Percentiles rank a stretch among this genome's conserved stretches.
Evolutionary conservation across 2,329 filamentous ascomycete genomes (phyloP).

Genomic region (Didymella sp.): DNA sequence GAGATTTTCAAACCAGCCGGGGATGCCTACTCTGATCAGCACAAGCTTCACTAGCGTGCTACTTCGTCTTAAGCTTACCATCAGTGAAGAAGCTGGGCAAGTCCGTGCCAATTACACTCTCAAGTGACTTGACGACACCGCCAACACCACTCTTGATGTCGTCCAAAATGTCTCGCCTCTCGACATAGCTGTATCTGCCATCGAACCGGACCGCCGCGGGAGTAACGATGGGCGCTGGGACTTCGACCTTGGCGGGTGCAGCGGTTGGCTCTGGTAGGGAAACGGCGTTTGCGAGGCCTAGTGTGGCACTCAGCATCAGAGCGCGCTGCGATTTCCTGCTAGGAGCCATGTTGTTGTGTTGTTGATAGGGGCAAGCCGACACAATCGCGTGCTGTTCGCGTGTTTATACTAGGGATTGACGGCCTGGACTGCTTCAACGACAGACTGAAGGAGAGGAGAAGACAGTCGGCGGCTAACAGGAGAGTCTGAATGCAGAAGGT

Average conservation of each 20-base stretch:
- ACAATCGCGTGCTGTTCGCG: conserved; percentile 1
- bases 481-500: background rate
- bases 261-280: conserved; percentile 44
- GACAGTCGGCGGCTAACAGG: background rate
- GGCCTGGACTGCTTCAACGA: background rate
- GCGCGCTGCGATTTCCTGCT: conserved; percentile 25
- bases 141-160: conserved; percentile 45
- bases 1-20: conserved; percentile 69
- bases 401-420: background rate
- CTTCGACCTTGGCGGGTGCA: conserved; percentile 39
- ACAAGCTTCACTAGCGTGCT: conserved; percentile 28
- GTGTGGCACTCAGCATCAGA: conserved; percentile 32
- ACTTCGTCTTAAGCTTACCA: conserved; percentile 29
- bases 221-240: conserved; percentile 41
- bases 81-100: conserved; percentile 49
- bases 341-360: conserved; percentile 24
- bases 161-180: conserved; percentile 43
- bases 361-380: background rate
- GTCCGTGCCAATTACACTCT: conserved; percentile 44
- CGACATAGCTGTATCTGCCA: conserved; percentile 40
- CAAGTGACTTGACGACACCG: conserved; percentile 40
- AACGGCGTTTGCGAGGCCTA: conserved; percentile 34
- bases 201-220: conserved; percentile 46
- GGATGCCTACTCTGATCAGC: conserved; percentile 56
- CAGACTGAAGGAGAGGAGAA: conserved; percentile 1